These are phyloP conservation scores for Acer negundo DNA, from an alignment of 345 rosid species.

Conservation along the genomic window DNA sequence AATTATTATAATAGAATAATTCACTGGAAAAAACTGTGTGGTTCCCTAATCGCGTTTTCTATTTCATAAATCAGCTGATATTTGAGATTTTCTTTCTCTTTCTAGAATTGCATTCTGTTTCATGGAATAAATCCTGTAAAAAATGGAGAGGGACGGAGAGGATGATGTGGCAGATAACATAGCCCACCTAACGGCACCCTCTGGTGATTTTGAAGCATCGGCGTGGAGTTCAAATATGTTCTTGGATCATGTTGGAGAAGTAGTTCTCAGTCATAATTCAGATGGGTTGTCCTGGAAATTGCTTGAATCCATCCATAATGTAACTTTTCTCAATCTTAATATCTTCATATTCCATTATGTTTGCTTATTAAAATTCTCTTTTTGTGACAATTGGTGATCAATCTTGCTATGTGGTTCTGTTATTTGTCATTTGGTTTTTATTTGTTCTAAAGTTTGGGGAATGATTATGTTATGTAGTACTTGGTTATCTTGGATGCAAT, in stretches of 20 bases:
- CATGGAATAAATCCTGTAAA: background rate
- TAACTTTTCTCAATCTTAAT: conserved; percentile 30
- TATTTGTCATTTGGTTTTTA: background rate
- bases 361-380: too few species aligned
- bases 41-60: too few species aligned
- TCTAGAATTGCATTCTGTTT: background rate
- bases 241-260: conserved; percentile 74
- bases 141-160: conserved; percentile 29
- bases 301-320: conserved; percentile 47
- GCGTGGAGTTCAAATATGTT: conserved; percentile 41
- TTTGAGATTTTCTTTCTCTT: too few species aligned
- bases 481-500: background rate
- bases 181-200: conserved; percentile 17
- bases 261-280: conserved; percentile 48
- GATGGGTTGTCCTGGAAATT: conserved; percentile 81
- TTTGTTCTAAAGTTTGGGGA: background rate
- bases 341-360: background rate
- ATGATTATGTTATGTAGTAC: too few species aligned
- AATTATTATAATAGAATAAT: too few species aligned
- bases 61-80: too few species aligned
- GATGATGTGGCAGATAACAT: conserved; percentile 14
- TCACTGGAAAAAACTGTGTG: too few species aligned
- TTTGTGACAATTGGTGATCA: background rate
- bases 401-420: background rate
- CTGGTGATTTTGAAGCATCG: conserved; percentile 27